Base-by-base conservation (phyloP, 2,329 filamentous ascomycete species). In the Penicillium brevicompactum region DNA sequence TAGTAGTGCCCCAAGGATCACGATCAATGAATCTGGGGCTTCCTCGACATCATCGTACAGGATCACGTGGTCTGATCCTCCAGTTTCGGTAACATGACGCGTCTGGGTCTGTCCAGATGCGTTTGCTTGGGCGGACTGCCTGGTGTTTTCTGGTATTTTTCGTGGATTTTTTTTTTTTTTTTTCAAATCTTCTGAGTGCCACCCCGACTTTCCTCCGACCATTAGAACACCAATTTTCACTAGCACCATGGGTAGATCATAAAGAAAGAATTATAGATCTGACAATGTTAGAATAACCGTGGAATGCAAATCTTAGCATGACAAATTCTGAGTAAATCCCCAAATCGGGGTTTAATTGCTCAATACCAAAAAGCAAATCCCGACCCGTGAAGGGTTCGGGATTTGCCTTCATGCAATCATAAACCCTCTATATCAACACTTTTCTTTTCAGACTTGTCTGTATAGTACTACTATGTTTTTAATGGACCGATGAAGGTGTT, bases 401-500 rank as follows among this genome's bases (percentile, higher is more conserved):
- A 70, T 73, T 72, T 73, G 71, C 48, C 52, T 62, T 62, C 60
- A 63, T 67, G 68, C 69, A 69, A 63, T 72, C 64, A 68, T 60
- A 55, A 51, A 51, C 59, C 60, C 54, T 65, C 59, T 65, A 69
- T 69, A 69, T 70, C 67, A 69, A 61, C 64, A 57, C 67, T 63
- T 63, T 60, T 58, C 57, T 41, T 49, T 50, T 55, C 40, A 43
- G 46, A 55, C 40, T 41, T 46, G 16, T 14, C 31, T 24, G 24
- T 27, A 40, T 43, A n/a, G 31, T 34, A 34, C 31, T 34, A 34
- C 13, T 6, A 27, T 27, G 31, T 14, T 14, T 34, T 4, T 8
- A 14, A 11, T 10, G 9, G 31, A 14, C 9, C 9, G 9, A 14
- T 34, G 31, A 18, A 18, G 18, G 13, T 11, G 6, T n/a, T n/a